Base-by-base conservation (phyloP, 805 yeast genomes). In the Ogataea corticis region DNA sequence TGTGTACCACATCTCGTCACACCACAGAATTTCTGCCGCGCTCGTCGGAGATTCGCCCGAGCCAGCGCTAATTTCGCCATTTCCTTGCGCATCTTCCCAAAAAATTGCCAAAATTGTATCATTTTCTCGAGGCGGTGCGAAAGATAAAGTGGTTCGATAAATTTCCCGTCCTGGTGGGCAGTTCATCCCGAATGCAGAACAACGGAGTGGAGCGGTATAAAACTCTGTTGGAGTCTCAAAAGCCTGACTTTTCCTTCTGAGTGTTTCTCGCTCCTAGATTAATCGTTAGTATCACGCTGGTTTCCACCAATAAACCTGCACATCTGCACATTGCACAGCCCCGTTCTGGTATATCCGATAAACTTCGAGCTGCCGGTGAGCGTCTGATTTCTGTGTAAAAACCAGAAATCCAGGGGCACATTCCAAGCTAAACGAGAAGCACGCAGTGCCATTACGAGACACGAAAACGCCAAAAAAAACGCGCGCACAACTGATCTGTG, bases 291-390 rank as follows among this genome's bases (percentile, higher is more conserved):
- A n/a, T n/a, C n/a, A n/a, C n/a, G n/a, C n/a, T n/a, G n/a, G n/a
- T n/a, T n/a, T n/a, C n/a, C n/a, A n/a, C n/a, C n/a, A n/a, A n/a
- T n/a, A n/a, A n/a, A n/a, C n/a, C n/a, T n/a, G n/a, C n/a, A n/a
- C n/a, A n/a, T n/a, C n/a, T n/a, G n/a, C n/a, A n/a, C n/a, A n/a
- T n/a, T n/a, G 42, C 42, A 38, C 42, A 30, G 42, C 42, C 42
- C n/a, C 19, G 10, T 14, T 30, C 34, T 30, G 42, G n/a, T 38
- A 38, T 19, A 29, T 38, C 42, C 42, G 42, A 38, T 38, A 38
- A 36, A 38, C 28, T 30, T 38, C 42, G 19, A 18, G 29, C 28
- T 30, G 41, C 12, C 31, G 23, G 38, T 17, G 32, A 37, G 40
- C 40, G 40, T 37, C 16, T 27, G n/a, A 21, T 16, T 27, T 25